These are phyloP conservation scores for Phaseolus coccineus DNA, from an alignment of 331 rosid species.

Conservation along the genomic window DNA sequence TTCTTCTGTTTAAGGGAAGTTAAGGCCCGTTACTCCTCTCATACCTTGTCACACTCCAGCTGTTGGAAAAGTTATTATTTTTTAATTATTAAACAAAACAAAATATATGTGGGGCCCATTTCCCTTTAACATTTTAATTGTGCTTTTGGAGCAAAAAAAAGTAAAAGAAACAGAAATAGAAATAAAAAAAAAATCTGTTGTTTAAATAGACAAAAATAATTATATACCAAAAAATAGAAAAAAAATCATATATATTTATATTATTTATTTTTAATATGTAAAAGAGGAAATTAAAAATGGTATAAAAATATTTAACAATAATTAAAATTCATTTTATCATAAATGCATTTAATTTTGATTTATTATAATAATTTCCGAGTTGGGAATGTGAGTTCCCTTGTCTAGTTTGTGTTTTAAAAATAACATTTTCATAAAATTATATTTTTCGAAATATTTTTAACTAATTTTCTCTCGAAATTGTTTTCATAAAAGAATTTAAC, in stretches of 20 bases:
- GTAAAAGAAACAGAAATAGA: too few relatives aligned
- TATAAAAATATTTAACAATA: background rate
- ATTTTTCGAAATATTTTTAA: too few relatives aligned
- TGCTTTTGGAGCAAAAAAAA: background rate
- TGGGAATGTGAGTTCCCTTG: too few relatives aligned
- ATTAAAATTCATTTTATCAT: background rate
- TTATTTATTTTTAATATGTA: background rate
- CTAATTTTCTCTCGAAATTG: too few relatives aligned
- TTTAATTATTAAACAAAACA: background rate
- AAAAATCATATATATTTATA: background rate
- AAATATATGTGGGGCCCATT: background rate
- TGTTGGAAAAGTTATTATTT: background rate
- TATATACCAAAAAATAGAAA: background rate
- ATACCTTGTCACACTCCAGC: conserved; percentile 7
- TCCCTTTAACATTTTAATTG: background rate
- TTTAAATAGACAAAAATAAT: background rate
- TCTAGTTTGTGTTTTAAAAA: too few relatives aligned
- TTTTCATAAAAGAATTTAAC: too few relatives aligned
- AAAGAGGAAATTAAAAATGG: background rate
- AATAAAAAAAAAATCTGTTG: too few relatives aligned
- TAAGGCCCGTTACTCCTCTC: background rate
- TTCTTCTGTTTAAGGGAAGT: conserved; percentile 5
- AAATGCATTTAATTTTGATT: too few relatives aligned
- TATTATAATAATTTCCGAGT: too few relatives aligned
- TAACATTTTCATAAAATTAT: too few relatives aligned